Evolutionary conservation across 176 grass and related monocot genomes (phyloP), one percentile per base, ranked within the genome.

Genomic region (Raddia distichophylla): DNA sequence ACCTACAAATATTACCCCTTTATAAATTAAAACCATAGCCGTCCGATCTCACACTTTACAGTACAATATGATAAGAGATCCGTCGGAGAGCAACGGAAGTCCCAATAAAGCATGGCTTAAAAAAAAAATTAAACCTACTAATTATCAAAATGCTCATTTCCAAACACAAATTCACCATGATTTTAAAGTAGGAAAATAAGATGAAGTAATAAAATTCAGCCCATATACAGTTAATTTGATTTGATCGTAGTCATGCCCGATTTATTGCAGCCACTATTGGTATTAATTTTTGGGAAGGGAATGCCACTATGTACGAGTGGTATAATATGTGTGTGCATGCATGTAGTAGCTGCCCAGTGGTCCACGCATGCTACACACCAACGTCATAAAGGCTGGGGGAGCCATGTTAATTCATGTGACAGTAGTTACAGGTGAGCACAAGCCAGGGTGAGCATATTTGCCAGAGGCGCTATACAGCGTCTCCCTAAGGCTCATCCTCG

Each of bases 361-460:
- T 74, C 84, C 84, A 74, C 51, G 42, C 71, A 74, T 60, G 42
- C 71, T 47, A 58, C 68, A 40, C 73, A 64, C 58, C 50, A 53
- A 64, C 76, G 58, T 80, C n/a, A 73, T 73, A 15, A 35, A 64
- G 71, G 46, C 71, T 13, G 10, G 50, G 86, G 47, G 10, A 69
- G 59, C 65, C 87, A 70, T 66, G 62, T 87, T 90, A 87, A 82
- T 95, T 90, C 90, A 82, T 95, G 93, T 95, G 93, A 92, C 67
- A 68, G 64, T 67, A 85, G 74, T 88, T 70, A 90, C 59, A 79
- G n/a, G 61, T 33, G 60, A 40, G 44, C 27, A 27, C 27, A 27
- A 27, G n/a, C n/a, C n/a, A n/a, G n/a, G n/a, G n/a, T n/a, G n/a
- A n/a, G n/a, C n/a, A n/a, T n/a, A n/a, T n/a, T n/a, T n/a, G n/a